These are phyloP conservation scores for Ilex asprella DNA, from an alignment of 257 asterid species.

Conservation along the genomic window DNA sequence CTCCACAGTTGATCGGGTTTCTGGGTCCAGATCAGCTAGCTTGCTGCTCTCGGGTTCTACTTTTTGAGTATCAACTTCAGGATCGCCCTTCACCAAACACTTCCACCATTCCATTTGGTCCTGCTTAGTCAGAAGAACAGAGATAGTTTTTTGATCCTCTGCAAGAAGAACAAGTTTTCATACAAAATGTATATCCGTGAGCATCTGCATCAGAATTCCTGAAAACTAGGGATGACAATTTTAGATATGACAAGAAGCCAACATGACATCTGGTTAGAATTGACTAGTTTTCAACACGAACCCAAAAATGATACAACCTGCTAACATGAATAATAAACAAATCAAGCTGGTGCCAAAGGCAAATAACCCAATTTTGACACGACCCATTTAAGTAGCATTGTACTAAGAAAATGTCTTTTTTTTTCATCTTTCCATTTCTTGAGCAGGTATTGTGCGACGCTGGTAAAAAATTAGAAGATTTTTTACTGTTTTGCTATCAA, in stretches of 20 bases:
- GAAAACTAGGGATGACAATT: neutral
- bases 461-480: too few species aligned
- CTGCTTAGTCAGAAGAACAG: conserved; percentile 69
- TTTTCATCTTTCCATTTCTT: too few species aligned
- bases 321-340: too few species aligned
- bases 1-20: conserved; percentile 76
- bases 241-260: too few species aligned
- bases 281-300: neutral
- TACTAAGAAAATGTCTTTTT: too few species aligned
- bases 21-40: conserved; percentile 71
- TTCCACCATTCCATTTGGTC: conserved; percentile 98
- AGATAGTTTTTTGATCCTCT: conserved; percentile 76
- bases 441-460: too few species aligned
- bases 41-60: conserved; percentile 80
- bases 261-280: too few species aligned
- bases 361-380: too few species aligned
- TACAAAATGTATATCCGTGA: neutral
- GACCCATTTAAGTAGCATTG: too few species aligned
- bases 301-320: too few species aligned
- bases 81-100: conserved; percentile 77
- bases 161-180: conserved; percentile 14
- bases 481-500: too few species aligned
- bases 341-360: too few species aligned
- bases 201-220: neutral
- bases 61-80: conserved; percentile 74